Percentiles rank a stretch among this genome's conserved stretches.
Conservation (phyloP, 352 stramenopile genomes). For the Pythium scleroteichum region DNA sequence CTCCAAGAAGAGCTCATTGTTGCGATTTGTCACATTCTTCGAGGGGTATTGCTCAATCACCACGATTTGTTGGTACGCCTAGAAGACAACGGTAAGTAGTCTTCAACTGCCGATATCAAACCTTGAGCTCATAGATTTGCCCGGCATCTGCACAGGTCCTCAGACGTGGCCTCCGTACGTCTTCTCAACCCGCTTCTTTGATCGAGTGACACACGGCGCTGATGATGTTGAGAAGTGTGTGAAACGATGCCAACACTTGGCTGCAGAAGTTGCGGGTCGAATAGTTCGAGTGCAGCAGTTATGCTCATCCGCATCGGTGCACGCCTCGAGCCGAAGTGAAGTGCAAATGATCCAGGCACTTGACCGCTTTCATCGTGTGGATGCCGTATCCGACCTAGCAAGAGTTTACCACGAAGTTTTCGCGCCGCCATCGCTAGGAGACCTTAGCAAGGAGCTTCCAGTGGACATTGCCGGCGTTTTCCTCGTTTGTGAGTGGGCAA, state of each 20-base stretch:
- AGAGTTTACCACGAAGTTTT: slow-evolving; percentile 80
- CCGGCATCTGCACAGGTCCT: slow-evolving; percentile 36
- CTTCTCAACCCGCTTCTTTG: slow-evolving; percentile 76
- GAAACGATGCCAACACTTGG: slow-evolving; percentile 45
- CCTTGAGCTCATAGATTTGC: not conserved
- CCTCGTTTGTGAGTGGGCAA: slow-evolving; percentile 81
- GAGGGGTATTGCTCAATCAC: slow-evolving; percentile 65
- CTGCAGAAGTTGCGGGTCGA: slow-evolving; percentile 58
- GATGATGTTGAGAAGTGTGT: slow-evolving; percentile 59
- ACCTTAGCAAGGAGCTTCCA: slow-evolving; percentile 44
- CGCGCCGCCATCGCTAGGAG: slow-evolving; percentile 43
- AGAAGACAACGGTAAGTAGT: slow-evolving; percentile 69
- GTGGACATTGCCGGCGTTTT: slow-evolving; percentile 73
- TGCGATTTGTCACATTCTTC: slow-evolving; percentile 72
- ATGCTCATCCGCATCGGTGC: slow-evolving; percentile 33
- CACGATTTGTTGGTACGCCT: slow-evolving; percentile 77
- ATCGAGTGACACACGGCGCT: slow-evolving; percentile 43
- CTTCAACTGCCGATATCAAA: too few species aligned
- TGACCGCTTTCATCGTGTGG: slow-evolving; percentile 78
- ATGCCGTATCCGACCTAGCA: slow-evolving; percentile 67
- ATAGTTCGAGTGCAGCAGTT: slow-evolving; percentile 67
- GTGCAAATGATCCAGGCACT: slow-evolving; percentile 76
- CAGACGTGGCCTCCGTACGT: slow-evolving; percentile 72
- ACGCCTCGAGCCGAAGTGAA: slow-evolving; percentile 64
- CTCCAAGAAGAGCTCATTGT: slow-evolving; percentile 73